phyloP scores from a whole-genome alignment of 257 asterid species.

The Scutellaria barbata region DNA sequence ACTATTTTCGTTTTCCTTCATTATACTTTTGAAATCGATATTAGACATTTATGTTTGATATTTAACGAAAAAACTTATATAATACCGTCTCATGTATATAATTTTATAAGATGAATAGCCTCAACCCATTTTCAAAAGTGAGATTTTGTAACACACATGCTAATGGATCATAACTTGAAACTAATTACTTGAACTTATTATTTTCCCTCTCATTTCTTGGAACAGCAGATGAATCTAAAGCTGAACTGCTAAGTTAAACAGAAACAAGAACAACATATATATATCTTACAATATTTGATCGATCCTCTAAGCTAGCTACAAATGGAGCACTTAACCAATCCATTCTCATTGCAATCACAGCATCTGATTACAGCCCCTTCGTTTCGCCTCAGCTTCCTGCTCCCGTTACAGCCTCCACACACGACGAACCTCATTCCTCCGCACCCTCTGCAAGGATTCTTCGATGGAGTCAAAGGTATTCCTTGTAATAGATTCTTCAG shows the following conservation, averaged over 20 bases:
- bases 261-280: conserved; percentile 22
- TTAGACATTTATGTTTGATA: neutral
- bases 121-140: neutral
- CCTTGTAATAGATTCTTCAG: conserved; percentile 53
- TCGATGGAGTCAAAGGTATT: conserved; percentile 48
- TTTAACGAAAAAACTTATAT: neutral
- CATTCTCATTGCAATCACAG: conserved; percentile 78
- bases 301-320: conserved; percentile 46
- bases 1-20: neutral
- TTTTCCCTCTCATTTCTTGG: conserved; percentile 22
- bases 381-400: conserved; percentile 46
- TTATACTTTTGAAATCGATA: neutral
- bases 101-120: neutral
- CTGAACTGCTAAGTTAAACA: neutral
- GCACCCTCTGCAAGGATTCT: conserved; percentile 57
- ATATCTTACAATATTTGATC: neutral
- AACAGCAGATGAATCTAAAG: conserved; percentile 13
- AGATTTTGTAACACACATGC: no score
- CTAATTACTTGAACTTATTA: neutral
- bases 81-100: no score
- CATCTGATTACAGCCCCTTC: conserved; percentile 48
- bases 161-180: neutral
- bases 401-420: conserved; percentile 64
- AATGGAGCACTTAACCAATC: conserved; percentile 66
- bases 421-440: conserved; percentile 61